phyloP scores from a whole-genome alignment of 345 rosid species.

The Syzygium jambos region DNA sequence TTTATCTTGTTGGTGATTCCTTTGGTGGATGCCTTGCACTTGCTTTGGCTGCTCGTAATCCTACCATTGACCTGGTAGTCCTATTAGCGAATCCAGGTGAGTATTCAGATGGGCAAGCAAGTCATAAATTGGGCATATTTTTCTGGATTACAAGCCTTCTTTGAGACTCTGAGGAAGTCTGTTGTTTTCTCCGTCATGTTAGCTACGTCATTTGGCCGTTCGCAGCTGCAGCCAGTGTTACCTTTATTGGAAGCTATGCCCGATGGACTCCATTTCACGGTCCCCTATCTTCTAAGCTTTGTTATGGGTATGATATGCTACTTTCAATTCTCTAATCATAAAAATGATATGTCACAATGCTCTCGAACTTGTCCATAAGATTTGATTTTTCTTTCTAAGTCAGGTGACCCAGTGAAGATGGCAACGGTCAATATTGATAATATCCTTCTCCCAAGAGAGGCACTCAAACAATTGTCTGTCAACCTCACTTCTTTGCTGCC shows the following conservation, averaged over 20 bases:
- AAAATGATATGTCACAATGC: neutral
- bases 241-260: conserved; percentile 34
- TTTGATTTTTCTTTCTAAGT: neutral
- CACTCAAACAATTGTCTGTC: conserved; percentile 29
- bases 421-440: conserved; percentile 40
- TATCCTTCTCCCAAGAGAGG: conserved; percentile 38
- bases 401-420: conserved; percentile 79
- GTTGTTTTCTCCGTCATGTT: neutral
- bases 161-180: neutral
- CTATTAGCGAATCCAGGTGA: conserved; percentile 70
- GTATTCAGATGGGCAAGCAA: neutral
- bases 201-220: conserved; percentile 38
- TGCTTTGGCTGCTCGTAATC: conserved; percentile 72
- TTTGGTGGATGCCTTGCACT: conserved; percentile 85
- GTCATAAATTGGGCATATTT: neutral
- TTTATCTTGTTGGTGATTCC: conserved; percentile 78
- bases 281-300: conserved; percentile 26
- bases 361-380: neutral
- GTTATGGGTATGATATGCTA: conserved; percentile 17
- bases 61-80: conserved; percentile 51
- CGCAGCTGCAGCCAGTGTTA: conserved; percentile 24
- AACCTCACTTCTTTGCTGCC: conserved; percentile 60
- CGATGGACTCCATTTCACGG: conserved; percentile 17
- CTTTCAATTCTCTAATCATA: neutral
- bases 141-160: neutral